These are phyloP conservation scores for Arthrobotrys conoides DNA, from an alignment of 2,329 filamentous ascomycete species.

Conservation along the genomic window DNA sequence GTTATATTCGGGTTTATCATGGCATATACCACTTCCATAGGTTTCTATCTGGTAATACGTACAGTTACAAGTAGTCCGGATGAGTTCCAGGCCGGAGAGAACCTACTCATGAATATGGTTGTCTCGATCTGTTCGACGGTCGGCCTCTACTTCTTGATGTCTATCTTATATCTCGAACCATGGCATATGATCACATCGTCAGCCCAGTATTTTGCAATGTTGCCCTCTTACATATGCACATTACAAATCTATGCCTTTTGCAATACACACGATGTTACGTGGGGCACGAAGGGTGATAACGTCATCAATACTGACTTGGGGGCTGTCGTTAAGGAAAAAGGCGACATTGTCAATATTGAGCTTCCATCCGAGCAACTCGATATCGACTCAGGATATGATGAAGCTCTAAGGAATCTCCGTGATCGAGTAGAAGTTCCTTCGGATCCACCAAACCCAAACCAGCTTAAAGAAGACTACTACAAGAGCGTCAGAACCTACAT, in stretches of 20 bases:
- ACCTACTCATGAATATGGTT: conserved; percentile 94
- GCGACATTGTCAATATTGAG: conserved; percentile 88
- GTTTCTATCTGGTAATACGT: conserved; percentile 88
- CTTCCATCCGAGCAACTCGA: conserved; percentile 99
- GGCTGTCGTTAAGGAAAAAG: conserved; percentile 80
- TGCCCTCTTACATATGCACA: conserved; percentile 95
- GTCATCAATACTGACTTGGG: conserved; percentile 93
- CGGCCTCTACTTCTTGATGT: conserved; percentile 96
- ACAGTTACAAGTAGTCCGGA: conserved; percentile 75
- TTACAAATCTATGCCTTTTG: conserved; percentile 99
- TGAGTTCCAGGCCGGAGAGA: conserved; percentile 78
- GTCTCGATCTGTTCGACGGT: conserved; percentile 89
- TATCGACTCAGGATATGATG: conserved; percentile 97
- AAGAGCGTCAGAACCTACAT: conserved; percentile 97
- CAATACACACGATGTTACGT: conserved; percentile 98
- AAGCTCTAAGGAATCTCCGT: conserved; percentile 93
- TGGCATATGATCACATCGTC: conserved; percentile 99
- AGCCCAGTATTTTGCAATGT: conserved; percentile 89
- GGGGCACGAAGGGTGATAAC: conserved; percentile 99
- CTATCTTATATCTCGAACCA: conserved; percentile 94
- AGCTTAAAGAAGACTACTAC: conserved; percentile 98
- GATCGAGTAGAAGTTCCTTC: conserved; percentile 87
- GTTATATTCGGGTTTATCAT: conserved; percentile 94
- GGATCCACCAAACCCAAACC: conserved; percentile 76
- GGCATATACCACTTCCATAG: conserved; percentile 92